Base-by-base conservation (phyloP, 2,329 filamentous ascomycete species). In the Leptographium lundbergii region DNA sequence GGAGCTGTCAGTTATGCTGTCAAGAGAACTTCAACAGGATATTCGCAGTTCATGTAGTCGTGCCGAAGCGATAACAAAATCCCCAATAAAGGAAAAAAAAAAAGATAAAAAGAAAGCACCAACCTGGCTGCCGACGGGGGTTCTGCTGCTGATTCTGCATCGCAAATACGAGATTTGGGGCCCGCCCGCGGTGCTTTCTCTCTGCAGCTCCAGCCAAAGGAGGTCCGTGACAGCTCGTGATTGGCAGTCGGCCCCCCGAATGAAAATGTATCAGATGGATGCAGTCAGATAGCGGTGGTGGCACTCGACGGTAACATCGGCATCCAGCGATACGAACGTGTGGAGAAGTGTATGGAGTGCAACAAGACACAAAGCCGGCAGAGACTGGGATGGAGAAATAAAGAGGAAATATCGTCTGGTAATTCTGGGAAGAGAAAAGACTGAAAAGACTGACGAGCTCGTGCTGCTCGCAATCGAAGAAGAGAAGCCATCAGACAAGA, bases 131-230 rank as follows among this genome's bases (percentile, higher is more conserved):
- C 4, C 48, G 48, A 17, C 25, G 48, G 24, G 48, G 54, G 54
- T n/a, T 27, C 36, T 56, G 54, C 36, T 36, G 25, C 5, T 51
- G 56, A 42, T 60, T 58, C 53, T 57, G 58, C 53, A 55, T 59
- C 22, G 42, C 39, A 24, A 62, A 62, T 62, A 63, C 59, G 61
- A 62, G 45, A n/a, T 45, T 45, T 45, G 42, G 17, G 51, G 17
- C 51, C 27, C 17, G 27, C 51, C 51, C 4, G 25, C 29, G 17
- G 25, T 51, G 48, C 11, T 27, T 51, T 51, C 13, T 5, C 14
- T 39, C 36, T 39, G 36, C 36, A 39, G 42, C 42, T 45, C 42
- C 19, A 39, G 48, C 24, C 24, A 19, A 32, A 29, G 25, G 27
- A 34, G 51, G 51, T 22, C 27, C 27, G 51, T 53, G 27, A 32